These are phyloP conservation scores for Fusarium sp. DNA, from an alignment of 2,329 filamentous ascomycete species.

Conservation along the genomic window DNA sequence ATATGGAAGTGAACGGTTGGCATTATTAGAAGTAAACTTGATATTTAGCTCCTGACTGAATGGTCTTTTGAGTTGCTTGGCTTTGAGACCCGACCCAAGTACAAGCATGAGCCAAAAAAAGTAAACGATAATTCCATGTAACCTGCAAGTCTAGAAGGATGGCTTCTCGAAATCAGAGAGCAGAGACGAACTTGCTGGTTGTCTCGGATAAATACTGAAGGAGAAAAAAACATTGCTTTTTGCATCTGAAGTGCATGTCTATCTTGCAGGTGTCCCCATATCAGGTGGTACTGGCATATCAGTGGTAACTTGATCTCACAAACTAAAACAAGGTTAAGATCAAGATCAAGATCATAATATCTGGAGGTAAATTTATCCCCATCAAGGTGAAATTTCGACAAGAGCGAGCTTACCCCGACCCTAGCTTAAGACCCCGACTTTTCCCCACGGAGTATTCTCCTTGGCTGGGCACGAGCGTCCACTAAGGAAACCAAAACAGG, in stretches of 20 bases:
- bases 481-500: constrained; percentile 15
- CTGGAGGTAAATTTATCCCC: not conserved
- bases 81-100: constrained; percentile 4
- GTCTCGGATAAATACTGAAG: not conserved
- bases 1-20: not conserved
- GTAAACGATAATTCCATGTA: not conserved
- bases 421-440: constrained; percentile 37
- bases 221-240: constrained; percentile 13
- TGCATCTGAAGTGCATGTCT: not conserved
- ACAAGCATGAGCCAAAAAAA: not conserved
- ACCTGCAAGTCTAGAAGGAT: not conserved
- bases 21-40: not conserved
- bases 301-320: not conserved
- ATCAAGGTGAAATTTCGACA: not conserved
- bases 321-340: constrained; percentile 2
- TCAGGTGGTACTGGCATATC: not conserved
- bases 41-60: no score
- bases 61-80: not conserved
- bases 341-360: constrained; percentile 8
- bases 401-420: constrained; percentile 29
- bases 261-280: constrained; percentile 11
- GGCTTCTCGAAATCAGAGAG: not conserved
- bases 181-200: not conserved
- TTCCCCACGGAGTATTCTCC: constrained; percentile 32
- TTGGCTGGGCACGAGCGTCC: constrained; percentile 8